Percentiles rank a stretch among this genome's conserved stretches.
Evolutionary conservation across 2,329 filamentous ascomycete genomes (phyloP).

Genomic region (Keithomyces neogunnii): DNA sequence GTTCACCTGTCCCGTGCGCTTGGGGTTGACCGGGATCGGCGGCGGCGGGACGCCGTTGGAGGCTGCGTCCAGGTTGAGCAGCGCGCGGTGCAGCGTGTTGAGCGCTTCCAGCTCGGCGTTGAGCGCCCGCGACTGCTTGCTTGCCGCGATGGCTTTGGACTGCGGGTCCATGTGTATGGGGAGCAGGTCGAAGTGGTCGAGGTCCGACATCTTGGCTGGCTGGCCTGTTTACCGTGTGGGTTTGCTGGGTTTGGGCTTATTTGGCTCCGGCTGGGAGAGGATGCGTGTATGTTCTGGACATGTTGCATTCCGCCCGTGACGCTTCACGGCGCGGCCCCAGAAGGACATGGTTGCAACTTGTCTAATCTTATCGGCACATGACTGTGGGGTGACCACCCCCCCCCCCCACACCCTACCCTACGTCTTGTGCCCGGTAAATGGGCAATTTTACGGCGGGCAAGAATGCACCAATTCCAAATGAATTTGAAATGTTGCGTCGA

Average conservation of each 20-base stretch:
- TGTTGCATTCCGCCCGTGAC: neutral
- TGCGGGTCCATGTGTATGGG: conserved; percentile 74
- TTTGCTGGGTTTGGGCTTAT: neutral
- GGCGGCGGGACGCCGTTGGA: conserved; percentile 67
- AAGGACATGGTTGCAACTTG: conserved; percentile 5
- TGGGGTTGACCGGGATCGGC: conserved; percentile 85
- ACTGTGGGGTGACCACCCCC: conserved; percentile 12
- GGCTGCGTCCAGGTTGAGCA: conserved; percentile 48
- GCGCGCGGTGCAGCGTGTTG: conserved; percentile 68
- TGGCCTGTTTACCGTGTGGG: neutral
- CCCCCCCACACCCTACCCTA: neutral
- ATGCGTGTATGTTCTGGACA: neutral
- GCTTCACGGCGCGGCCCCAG: neutral
- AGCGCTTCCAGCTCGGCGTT: conserved; percentile 61
- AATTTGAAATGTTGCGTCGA: too few species aligned
- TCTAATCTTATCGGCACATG: conserved; percentile 30
- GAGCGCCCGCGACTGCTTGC: conserved; percentile 40
- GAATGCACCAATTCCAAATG: too few species aligned
- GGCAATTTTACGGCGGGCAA: too few species aligned
- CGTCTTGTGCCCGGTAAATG: too few species aligned
- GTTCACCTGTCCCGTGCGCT: conserved; percentile 76
- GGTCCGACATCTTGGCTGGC: conserved; percentile 39
- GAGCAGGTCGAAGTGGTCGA: conserved; percentile 72
- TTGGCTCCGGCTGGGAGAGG: neutral
- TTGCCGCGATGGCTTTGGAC: conserved; percentile 61